Conservation (phyloP, 148 eudicot genomes). For the Fallopia convolvulus region DNA sequence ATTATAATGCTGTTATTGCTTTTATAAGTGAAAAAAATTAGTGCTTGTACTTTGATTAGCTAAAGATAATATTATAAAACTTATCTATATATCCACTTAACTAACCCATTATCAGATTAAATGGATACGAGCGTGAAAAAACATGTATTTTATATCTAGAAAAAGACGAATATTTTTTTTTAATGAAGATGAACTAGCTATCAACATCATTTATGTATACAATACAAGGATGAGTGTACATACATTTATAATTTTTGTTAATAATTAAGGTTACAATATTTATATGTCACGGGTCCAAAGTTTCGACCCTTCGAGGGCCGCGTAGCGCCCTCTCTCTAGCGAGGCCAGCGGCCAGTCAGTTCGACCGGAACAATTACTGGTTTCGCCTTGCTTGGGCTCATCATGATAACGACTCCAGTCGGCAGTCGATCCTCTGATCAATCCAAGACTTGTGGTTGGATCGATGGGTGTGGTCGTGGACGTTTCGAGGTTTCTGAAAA, state of each 20-base stretch:
- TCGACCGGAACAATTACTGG: too few relatives aligned
- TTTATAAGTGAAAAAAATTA: background rate
- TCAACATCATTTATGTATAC: background rate
- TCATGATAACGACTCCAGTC: too few relatives aligned
- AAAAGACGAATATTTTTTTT: background rate
- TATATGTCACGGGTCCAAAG: too few relatives aligned
- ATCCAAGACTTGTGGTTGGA: too few relatives aligned
- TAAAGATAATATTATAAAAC: slow-evolving; percentile 7
- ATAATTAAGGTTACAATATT: background rate
- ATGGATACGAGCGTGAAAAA: background rate
- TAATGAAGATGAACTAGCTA: background rate
- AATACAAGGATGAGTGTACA: background rate
- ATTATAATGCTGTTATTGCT: background rate
- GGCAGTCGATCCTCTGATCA: too few relatives aligned
- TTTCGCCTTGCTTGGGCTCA: too few relatives aligned
- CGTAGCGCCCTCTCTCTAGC: too few relatives aligned
- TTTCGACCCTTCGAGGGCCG: too few relatives aligned
- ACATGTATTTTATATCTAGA: background rate
- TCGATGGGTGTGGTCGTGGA: too few relatives aligned
- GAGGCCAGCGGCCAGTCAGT: too few relatives aligned
- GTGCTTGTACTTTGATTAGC: slow-evolving; percentile 9
- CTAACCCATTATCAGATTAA: background rate
- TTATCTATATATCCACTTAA: slow-evolving; percentile 3
- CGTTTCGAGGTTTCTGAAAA: too few relatives aligned
- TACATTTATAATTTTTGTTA: background rate